Percentiles rank a stretch among this genome's conserved stretches.
Conservation (phyloP, 2,329 filamentous ascomycete genomes). For the Fusarium liriodendri region DNA sequence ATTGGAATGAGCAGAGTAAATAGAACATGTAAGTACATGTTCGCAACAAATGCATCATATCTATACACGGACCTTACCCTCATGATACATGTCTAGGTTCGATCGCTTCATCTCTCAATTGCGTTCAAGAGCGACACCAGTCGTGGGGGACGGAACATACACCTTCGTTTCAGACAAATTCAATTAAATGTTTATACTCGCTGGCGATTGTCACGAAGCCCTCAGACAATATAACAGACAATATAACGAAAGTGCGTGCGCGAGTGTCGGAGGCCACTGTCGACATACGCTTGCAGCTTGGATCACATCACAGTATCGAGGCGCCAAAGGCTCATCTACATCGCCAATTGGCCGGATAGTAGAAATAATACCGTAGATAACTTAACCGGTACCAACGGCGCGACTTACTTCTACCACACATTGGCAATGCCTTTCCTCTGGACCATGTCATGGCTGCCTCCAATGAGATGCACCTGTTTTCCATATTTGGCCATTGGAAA, state of each 20-base stretch:
- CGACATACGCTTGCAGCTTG: background rate
- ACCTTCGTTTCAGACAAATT: background rate
- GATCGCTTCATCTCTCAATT: background rate
- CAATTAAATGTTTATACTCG: background rate
- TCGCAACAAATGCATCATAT: background rate
- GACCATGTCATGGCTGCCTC: background rate
- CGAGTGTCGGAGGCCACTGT: background rate
- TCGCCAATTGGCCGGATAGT: background rate
- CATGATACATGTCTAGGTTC: background rate
- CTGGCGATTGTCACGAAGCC: background rate
- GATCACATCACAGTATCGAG: background rate
- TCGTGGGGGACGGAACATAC: background rate
- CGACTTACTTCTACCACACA: background rate
- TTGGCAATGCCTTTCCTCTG: background rate
- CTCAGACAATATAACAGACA: background rate
- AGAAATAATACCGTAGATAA: background rate
- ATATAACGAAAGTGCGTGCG: background rate
- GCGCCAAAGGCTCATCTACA: background rate
- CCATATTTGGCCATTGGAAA: background rate
- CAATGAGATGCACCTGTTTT: background rate
- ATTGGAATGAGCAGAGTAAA: background rate
- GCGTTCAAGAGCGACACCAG: background rate
- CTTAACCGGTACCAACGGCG: background rate
- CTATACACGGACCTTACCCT: background rate
- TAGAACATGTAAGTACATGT: too few species aligned